These are phyloP conservation scores for Rhodotorula taiwanensis DNA, from an alignment of 768 basidiomycete species.

Conservation along the genomic window DNA sequence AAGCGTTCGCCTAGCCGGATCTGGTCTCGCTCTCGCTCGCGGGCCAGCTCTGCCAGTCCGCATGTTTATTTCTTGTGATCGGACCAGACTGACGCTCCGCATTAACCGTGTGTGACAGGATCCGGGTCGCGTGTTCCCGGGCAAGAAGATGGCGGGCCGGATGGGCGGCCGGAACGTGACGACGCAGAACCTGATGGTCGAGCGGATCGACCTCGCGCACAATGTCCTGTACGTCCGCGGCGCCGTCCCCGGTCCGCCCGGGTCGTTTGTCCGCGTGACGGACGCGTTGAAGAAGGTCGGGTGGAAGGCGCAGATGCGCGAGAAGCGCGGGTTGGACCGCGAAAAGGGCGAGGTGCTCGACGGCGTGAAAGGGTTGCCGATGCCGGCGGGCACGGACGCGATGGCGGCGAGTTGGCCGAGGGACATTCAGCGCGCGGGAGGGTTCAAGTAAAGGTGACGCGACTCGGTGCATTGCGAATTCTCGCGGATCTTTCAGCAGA, in stretches of 20 bases:
- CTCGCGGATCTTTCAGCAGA: no score
- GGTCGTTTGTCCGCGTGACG: constrained; percentile 72
- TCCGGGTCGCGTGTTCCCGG: constrained; percentile 90
- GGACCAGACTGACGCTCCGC: background rate
- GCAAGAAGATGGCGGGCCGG: constrained; percentile 96
- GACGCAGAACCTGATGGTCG: constrained; percentile 76
- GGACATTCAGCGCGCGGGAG: constrained; percentile 21
- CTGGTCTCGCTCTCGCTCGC: no score
- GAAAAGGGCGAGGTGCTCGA: constrained; percentile 54
- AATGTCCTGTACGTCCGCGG: constrained; percentile 88
- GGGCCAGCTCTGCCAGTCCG: no score
- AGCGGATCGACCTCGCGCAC: constrained; percentile 75
- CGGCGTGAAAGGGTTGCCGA: constrained; percentile 76
- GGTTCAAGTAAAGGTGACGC: background rate
- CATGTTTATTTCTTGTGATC: no score
- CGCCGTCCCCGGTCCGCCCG: constrained; percentile 81
- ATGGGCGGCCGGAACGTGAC: constrained; percentile 79
- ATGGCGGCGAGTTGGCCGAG: constrained; percentile 53
- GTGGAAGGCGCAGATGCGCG: constrained; percentile 62
- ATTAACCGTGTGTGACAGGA: constrained; percentile 60
- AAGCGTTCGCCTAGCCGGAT: no score
- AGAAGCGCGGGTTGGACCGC: constrained; percentile 59
- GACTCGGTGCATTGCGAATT: background rate
- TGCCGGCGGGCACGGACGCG: constrained; percentile 80
- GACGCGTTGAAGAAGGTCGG: constrained; percentile 82